Evolutionary conservation across 768 basidiomycete species (phyloP).

Genomic region (Crassisporium funariophilum): DNA sequence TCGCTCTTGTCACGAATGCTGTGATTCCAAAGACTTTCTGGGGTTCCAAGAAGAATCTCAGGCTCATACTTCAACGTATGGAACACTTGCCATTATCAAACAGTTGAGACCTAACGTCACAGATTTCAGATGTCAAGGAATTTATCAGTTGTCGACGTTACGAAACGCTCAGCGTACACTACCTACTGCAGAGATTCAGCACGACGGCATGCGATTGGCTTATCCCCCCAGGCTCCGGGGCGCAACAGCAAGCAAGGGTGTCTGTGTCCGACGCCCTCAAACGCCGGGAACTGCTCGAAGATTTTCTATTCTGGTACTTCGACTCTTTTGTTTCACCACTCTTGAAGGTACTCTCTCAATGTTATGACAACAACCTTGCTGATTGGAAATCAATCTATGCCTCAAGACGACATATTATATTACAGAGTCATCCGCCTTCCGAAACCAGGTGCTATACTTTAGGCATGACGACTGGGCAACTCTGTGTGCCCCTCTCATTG

Average conservation of each 20-base stretch:
- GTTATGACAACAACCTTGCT: neutral
- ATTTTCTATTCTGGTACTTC: slow-evolving; percentile 95
- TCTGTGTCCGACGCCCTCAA: slow-evolving; percentile 72
- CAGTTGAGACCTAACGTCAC: neutral
- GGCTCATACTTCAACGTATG: slow-evolving; percentile 59
- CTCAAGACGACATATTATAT: slow-evolving; percentile 88
- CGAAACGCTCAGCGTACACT: slow-evolving; percentile 79
- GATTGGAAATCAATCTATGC: neutral
- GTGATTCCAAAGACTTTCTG: slow-evolving; percentile 80
- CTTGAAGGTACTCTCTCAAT: slow-evolving; percentile 58
- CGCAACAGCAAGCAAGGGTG: slow-evolving; percentile 46
- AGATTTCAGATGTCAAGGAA: slow-evolving; percentile 61
- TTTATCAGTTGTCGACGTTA: slow-evolving; percentile 79
- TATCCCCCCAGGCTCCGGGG: slow-evolving; percentile 42
- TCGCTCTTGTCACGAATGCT: slow-evolving; percentile 57
- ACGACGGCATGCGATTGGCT: slow-evolving; percentile 83
- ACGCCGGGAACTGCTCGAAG: slow-evolving; percentile 78
- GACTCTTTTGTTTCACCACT: slow-evolving; percentile 82
- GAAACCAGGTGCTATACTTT: slow-evolving; percentile 86
- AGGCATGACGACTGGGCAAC: slow-evolving; percentile 92
- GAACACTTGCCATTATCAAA: slow-evolving; percentile 1
- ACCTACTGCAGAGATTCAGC: slow-evolving; percentile 74
- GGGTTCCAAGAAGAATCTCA: slow-evolving; percentile 72
- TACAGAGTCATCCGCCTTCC: slow-evolving; percentile 86
- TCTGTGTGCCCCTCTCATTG: slow-evolving; percentile 80